Evolutionary conservation across 345 rosid genomes (phyloP), one percentile per base, ranked within the genome.

Genomic region (Lepidium sativum): DNA sequence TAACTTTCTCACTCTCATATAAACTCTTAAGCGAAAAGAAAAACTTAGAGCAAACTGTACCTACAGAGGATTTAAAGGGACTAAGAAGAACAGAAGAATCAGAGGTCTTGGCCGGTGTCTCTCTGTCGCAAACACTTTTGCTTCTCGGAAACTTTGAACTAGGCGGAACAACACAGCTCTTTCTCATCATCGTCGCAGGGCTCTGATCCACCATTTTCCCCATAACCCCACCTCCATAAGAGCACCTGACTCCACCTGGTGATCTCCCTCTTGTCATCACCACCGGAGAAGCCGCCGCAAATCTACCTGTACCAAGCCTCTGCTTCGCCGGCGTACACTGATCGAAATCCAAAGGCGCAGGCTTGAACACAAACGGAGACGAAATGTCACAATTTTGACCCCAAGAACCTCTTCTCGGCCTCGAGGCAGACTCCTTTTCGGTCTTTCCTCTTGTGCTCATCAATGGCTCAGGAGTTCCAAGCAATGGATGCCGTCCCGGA

Each of bases 51-150:
- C 27, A 67, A 67, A 82, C 80, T 83, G 88, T 83, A 86, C 96
- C 86, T 91, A 95, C 99, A 95, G 89, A 74, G 86, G 86, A 77
- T 84, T 80, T 82, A 81, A 83, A 79, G 51, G 89, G 86, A 70
- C 80, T 77, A 45, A 68, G 25, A 21, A 68, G 73, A 74, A 8
- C 43, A 45, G 69, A 73, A 2, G 77, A 59, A 52, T 69, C 71
- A 13, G 89, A 72, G 67, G 78, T 77, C 32, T 82, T 79, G 5
- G 4, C 16, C 3, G 82, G 54, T 4, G 80, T 63, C 9, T 82
- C 96, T 64, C 92, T 75, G 9, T 85, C 88, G 8, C 84, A 78
- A 31, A 84, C 95, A 61, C 96, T 91, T 70, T 38, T 81, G 77
- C 99, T 95, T 70, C 96, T 84, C 3, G 86, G 86, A 42, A 88